Evolutionary conservation across 805 yeast species (phyloP), one percentile per base, ranked within the genome.

Genomic region (Kregervanrija delftensis): DNA sequence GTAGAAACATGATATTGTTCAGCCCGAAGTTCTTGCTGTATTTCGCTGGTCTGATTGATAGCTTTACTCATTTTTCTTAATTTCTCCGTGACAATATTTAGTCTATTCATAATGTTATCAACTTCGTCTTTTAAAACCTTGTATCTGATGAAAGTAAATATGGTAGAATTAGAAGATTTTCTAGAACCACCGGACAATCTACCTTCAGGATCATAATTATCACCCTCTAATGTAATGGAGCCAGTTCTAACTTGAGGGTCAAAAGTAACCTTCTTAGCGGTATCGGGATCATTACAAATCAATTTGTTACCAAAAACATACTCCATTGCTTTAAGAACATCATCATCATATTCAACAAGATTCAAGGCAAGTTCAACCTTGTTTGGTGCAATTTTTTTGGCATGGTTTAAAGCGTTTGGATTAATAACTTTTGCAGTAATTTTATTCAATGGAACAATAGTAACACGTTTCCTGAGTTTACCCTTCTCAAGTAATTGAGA

Each of bases 181-280:
- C 91, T 73, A 15, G 95, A 81, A n/a, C 98, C 98, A 40, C 99
- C 99, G 1, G 96, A 86, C 28, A 93, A 69, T 8, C 96, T 86
- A 12, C 99, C 99, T 52, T 84, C 88, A 0, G 99, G 99, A 59
- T 93, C 99, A 64, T 90, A 93, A 10, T 83, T 76, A 61, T 93
- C 99, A 42, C 99, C 99, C 43, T 89, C 90, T 32, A 86, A 61
- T 0, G 99, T 93, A 12, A 95, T 88, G 30, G 95, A 82, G 55
- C 89, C 80, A 0, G 90, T 73, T 50, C 87, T 73, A 12, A 91
- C 80, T 44, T 78, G 74, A 0, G 91, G 93, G 60, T 90, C 81
- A 60, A 89, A 88, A 0, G 97, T 87, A n/a, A 93, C 84, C 40
- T 73, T 71, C 53, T 90, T 84, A 0, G 99, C 98, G 0, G 95